Percentiles rank a stretch among this genome's conserved stretches.
These are phyloP conservation scores for Leccinum angustisporum DNA, from an alignment of 1,284 basidiomycete species.

Conservation along the genomic window DNA sequence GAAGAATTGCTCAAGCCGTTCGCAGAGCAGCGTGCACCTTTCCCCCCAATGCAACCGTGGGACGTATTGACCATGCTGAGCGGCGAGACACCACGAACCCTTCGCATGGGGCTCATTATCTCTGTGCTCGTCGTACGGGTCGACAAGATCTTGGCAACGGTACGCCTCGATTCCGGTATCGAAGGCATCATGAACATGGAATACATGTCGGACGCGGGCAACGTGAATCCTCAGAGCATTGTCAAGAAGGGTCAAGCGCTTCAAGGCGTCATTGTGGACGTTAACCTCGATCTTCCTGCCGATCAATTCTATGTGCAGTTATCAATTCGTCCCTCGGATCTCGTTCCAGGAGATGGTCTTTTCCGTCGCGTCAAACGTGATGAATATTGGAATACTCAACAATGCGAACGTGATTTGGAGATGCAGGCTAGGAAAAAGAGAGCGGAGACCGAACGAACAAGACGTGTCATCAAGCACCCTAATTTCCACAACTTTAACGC, in stretches of 20 bases:
- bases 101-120: conserved; percentile 81
- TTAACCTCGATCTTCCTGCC: conserved; percentile 61
- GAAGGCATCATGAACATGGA: conserved; percentile 78
- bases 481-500: conserved; percentile 98
- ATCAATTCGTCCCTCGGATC: conserved; percentile 72
- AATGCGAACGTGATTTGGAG: conserved; percentile 70
- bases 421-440: conserved; percentile 82
- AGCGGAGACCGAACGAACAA: conserved; percentile 72
- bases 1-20: conserved; percentile 88
- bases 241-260: conserved; percentile 79
- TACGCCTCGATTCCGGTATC: conserved; percentile 89
- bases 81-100: conserved; percentile 83
- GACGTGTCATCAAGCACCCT: conserved; percentile 95
- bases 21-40: conserved; percentile 73
- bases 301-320: conserved; percentile 76
- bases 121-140: conserved; percentile 75
- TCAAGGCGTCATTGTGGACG: conserved; percentile 77
- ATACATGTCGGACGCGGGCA: conserved; percentile 58
- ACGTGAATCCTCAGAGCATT: conserved; percentile 44
- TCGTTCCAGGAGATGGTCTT: conserved; percentile 63
- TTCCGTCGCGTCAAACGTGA: conserved; percentile 67
- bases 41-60: conserved; percentile 69
- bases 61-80: conserved; percentile 95
- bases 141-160: conserved; percentile 46
- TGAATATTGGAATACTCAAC: conserved; percentile 66